Percentiles rank a stretch among this genome's conserved stretches.
Evolutionary conservation across 495 filamentous ascomycete species (phyloP).

Genomic region (Cercophora samala): DNA sequence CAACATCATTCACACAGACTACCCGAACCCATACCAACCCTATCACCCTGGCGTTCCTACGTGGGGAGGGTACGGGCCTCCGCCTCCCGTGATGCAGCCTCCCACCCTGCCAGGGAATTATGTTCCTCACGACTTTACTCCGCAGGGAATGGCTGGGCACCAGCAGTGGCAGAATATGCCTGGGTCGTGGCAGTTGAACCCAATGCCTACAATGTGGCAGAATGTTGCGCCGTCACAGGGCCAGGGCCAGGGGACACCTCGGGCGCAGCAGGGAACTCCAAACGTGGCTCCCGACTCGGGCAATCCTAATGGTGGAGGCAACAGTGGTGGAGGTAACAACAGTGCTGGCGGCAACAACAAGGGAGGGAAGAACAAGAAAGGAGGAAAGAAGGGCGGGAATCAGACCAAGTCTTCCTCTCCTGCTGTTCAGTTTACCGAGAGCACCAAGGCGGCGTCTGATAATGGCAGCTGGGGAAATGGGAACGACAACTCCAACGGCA

Average conservation of each 20-base stretch:
- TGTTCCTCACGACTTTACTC: neutral
- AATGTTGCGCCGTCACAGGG: neutral
- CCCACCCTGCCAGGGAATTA: neutral
- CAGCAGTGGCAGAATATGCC: neutral
- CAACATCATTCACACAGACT: too few species aligned
- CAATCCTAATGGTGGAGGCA: neutral
- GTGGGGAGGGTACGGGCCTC: neutral
- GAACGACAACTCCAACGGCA: neutral
- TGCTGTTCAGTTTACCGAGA: neutral
- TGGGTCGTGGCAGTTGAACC: neutral
- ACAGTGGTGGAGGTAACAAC: neutral
- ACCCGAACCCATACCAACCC: neutral
- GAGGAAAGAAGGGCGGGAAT: neutral
- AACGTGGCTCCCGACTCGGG: neutral
- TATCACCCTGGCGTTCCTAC: neutral
- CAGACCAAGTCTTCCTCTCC: neutral
- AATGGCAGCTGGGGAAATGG: neutral
- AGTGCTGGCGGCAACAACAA: neutral
- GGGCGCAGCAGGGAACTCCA: neutral
- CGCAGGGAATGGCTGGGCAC: neutral
- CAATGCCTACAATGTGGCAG: neutral
- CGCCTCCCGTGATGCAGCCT: neutral
- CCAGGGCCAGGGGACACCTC: neutral
- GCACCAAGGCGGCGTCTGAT: constrained; percentile 8
- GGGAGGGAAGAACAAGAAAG: neutral